A percentile compares a stretch with the other conserved stretches of the same genome.
These are phyloP conservation scores for Byssochlamys sp. DNA, from an alignment of 2,329 filamentous ascomycete species.

Conservation along the genomic window DNA sequence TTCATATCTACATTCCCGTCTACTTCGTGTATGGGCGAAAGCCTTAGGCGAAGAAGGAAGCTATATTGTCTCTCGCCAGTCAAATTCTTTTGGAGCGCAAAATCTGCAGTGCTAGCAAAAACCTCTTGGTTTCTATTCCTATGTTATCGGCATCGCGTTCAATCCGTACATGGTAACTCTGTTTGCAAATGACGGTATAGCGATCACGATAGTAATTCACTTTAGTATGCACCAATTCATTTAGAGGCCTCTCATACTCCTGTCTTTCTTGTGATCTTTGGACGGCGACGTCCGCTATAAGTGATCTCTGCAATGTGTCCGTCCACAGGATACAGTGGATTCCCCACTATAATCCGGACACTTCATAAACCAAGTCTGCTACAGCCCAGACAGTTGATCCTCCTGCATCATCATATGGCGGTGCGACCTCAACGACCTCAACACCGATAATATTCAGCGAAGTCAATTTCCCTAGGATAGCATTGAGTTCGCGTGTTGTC, in stretches of 20 bases:
- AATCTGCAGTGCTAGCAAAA: neutral
- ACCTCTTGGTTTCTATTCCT: neutral
- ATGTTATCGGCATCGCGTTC: neutral
- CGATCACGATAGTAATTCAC: neutral
- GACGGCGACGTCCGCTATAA: neutral
- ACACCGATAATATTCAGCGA: neutral
- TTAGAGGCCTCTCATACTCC: neutral
- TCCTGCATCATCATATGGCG: neutral
- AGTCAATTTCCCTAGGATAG: neutral
- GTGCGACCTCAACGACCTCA: neutral
- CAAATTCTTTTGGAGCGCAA: neutral
- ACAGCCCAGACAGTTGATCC: neutral
- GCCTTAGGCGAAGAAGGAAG: neutral
- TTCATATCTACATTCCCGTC: slow-evolving; percentile 2
- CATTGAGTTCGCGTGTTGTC: neutral
- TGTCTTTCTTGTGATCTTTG: neutral
- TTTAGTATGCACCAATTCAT: neutral
- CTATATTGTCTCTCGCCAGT: neutral
- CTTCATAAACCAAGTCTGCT: neutral
- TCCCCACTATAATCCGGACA: neutral
- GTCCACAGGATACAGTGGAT: neutral
- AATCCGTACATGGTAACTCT: neutral
- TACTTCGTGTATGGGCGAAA: slow-evolving; percentile 2
- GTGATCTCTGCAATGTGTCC: neutral
- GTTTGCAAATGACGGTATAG: neutral